Evolutionary conservation across 2,329 filamentous ascomycete genomes (phyloP).

Genomic region (Hypoxylon sp.): DNA sequence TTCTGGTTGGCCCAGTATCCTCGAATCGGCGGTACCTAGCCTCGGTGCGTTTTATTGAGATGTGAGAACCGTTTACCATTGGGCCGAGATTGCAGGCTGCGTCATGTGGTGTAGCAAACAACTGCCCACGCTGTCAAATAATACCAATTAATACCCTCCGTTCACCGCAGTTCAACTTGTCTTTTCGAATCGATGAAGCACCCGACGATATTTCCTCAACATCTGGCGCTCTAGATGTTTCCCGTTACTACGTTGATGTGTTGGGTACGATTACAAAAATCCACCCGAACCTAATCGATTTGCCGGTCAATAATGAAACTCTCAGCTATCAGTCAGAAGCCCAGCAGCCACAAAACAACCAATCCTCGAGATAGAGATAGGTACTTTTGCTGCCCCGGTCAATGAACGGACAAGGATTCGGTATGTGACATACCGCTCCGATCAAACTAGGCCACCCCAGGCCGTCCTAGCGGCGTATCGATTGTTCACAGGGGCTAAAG

Average conservation of each 20-base stretch:
- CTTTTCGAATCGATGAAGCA: not conserved
- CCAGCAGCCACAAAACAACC: not conserved
- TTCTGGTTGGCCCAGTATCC: slow-evolving; percentile 33
- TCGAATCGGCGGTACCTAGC: slow-evolving; percentile 44
- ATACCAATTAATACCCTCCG: slow-evolving; percentile 28
- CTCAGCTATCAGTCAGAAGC: not conserved
- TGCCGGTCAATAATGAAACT: not conserved
- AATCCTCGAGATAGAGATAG: not conserved
- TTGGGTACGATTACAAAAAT: not conserved
- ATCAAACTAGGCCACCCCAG: not conserved
- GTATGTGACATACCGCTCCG: not conserved
- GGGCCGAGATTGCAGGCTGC: slow-evolving; percentile 30
- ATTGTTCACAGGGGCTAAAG: slow-evolving; percentile 2
- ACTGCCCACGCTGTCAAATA: slow-evolving; percentile 10
- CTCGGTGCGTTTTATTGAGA: slow-evolving; percentile 43
- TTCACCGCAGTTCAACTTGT: slow-evolving; percentile 8
- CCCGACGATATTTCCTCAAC: not conserved
- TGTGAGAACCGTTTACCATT: slow-evolving; percentile 33
- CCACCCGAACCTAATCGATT: not conserved
- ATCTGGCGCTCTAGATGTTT: not conserved
- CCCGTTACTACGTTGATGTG: not conserved
- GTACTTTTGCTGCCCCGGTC: not conserved
- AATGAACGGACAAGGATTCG: slow-evolving; percentile 10
- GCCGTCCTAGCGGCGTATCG: too few species aligned
- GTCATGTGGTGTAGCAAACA: slow-evolving; percentile 47